Percentiles rank a stretch among this genome's conserved stretches.
Evolutionary conservation across 176 grass and related monocot species (phyloP).

Genomic region (Ensete glaucum): DNA sequence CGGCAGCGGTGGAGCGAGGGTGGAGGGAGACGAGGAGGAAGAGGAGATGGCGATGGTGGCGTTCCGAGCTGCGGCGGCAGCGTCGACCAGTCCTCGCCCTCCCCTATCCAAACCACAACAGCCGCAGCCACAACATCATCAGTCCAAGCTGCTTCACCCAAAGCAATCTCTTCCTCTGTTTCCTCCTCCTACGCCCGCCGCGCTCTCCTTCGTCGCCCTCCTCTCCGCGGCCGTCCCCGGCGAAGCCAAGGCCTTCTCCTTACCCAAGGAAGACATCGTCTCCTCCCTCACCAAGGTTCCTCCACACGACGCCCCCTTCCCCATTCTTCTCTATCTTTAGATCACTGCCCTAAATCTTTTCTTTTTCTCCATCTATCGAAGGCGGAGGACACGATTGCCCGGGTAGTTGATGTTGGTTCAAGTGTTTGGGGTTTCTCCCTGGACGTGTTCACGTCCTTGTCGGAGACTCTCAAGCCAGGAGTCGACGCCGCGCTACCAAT

Average conservation of each 20-base stretch:
- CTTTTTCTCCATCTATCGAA: background rate
- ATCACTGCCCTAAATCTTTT: background rate
- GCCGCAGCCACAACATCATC: background rate
- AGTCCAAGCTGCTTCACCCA: background rate
- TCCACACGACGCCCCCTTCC: background rate
- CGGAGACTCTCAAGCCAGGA: constrained; percentile 52
- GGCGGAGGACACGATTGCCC: constrained; percentile 63
- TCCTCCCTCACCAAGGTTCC: constrained; percentile 47
- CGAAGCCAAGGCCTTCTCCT: constrained; percentile 38
- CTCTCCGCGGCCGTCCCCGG: constrained; percentile 18
- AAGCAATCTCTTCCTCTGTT: background rate
- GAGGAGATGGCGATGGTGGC: constrained; percentile 22
- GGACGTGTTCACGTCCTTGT: constrained; percentile 38
- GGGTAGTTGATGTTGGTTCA: constrained; percentile 35
- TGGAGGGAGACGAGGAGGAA: background rate
- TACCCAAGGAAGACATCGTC: constrained; percentile 71
- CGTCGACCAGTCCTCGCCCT: constrained; percentile 6
- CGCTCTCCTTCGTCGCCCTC: constrained; percentile 3
- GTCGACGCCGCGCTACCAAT: constrained; percentile 46
- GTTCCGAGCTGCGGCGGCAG: constrained; percentile 23
- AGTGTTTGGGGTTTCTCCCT: constrained; percentile 33
- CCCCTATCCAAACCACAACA: constrained; percentile 21
- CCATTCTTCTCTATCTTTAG: background rate
- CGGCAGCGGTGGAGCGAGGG: constrained; percentile 1
- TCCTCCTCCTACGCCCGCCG: background rate